Evolutionary conservation across 176 grass and related monocot genomes (phyloP).

Genomic region (Dendrocalamus sinicus): DNA sequence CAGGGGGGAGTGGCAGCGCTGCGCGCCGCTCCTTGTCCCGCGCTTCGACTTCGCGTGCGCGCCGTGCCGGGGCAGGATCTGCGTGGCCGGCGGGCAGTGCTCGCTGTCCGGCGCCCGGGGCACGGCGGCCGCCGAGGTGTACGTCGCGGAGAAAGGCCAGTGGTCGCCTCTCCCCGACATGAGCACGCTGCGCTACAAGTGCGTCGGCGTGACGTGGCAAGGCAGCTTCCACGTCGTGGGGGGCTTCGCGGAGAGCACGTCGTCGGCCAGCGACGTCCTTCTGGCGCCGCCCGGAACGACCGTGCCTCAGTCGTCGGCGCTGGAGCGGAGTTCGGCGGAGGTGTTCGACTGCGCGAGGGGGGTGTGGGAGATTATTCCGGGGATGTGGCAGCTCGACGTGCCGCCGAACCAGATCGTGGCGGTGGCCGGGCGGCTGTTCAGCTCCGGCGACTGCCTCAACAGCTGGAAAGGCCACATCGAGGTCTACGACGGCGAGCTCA

Average conservation of each 20-base stretch:
- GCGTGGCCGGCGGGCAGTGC: conserved; percentile 63
- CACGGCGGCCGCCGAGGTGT: conserved; percentile 63
- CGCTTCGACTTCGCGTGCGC: conserved; percentile 75
- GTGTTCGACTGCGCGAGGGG: conserved; percentile 51
- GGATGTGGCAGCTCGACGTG: conserved; percentile 89
- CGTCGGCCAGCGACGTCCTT: neutral
- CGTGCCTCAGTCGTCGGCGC: conserved; percentile 48
- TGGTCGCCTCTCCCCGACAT: conserved; percentile 63
- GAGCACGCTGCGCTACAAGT: conserved; percentile 68
- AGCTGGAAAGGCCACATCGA: conserved; percentile 74
- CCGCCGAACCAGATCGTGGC: conserved; percentile 74
- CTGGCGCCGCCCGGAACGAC: neutral
- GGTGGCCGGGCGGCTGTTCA: conserved; percentile 58
- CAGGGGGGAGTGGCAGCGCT: conserved; percentile 48
- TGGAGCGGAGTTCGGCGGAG: conserved; percentile 81
- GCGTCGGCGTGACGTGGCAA: conserved; percentile 68
- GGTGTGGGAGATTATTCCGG: conserved; percentile 63
- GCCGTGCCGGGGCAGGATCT: conserved; percentile 60
- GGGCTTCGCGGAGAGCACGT: conserved; percentile 59
- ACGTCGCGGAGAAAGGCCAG: conserved; percentile 35
- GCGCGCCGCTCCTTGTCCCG: conserved; percentile 56
- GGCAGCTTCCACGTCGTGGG: conserved; percentile 77
- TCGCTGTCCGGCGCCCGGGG: conserved; percentile 54
- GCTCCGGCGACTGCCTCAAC: conserved; percentile 85
- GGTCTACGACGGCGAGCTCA: conserved; percentile 71